A percentile compares a stretch with the other conserved stretches of the same genome.
Evolutionary conservation across 345 rosid species (phyloP).

Genomic region (Eucalyptus sp.): DNA sequence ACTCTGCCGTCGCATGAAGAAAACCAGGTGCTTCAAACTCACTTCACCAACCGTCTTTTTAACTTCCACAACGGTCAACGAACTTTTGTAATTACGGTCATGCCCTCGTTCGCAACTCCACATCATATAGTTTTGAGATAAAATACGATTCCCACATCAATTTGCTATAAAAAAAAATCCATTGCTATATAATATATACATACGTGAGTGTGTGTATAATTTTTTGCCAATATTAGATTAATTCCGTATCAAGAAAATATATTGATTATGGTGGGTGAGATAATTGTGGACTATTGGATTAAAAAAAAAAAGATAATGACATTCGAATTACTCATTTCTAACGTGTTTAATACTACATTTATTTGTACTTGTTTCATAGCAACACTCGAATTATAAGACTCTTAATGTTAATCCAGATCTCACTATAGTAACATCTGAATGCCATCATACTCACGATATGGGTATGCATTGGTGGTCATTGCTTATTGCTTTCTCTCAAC

Average conservation of each 20-base stretch:
- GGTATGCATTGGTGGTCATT: neutral
- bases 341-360: neutral
- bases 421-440: too few relatives aligned
- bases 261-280: neutral
- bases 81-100: neutral
- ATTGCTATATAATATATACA: neutral
- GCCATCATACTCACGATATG: too few relatives aligned
- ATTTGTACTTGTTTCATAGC: neutral
- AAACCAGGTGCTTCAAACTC: neutral
- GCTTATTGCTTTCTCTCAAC: neutral
- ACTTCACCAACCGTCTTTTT: neutral
- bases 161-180: neutral
- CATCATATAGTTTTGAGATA: neutral
- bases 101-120: neutral
- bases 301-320: neutral
- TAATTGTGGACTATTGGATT: neutral
- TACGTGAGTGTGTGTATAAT: neutral
- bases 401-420: too few relatives aligned
- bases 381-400: too few relatives aligned
- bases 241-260: accelerated
- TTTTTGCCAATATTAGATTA: neutral
- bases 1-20: neutral
- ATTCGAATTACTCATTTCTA: neutral
- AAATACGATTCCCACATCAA: neutral
- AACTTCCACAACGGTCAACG: neutral